These are phyloP conservation scores for Dioszegia crocea DNA, from an alignment of 768 basidiomycete species.

Conservation along the genomic window DNA sequence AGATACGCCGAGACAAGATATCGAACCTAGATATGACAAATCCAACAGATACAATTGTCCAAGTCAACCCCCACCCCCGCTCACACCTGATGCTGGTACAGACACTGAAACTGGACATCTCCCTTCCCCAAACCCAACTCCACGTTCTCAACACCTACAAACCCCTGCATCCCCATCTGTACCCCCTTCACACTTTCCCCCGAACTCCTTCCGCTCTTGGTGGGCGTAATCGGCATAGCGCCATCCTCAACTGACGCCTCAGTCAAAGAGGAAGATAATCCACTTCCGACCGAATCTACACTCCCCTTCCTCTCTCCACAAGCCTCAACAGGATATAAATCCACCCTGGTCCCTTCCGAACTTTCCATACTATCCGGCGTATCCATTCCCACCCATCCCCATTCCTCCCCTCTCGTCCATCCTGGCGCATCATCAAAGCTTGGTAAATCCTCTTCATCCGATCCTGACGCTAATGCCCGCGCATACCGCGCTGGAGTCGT, in stretches of 20 bases:
- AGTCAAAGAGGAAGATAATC: neutral
- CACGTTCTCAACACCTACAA: neutral
- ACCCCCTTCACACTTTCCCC: neutral
- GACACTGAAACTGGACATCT: slow-evolving; percentile 5
- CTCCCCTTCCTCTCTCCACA: neutral
- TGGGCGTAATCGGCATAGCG: neutral
- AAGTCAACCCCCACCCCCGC: too few species aligned
- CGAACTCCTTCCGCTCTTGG: neutral
- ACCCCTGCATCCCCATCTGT: slow-evolving; percentile 9
- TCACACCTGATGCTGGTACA: slow-evolving; percentile 2
- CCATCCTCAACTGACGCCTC: neutral
- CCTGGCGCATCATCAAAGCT: slow-evolving; percentile 20
- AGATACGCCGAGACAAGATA: neutral
- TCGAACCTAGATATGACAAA: too few species aligned
- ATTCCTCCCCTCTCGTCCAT: slow-evolving; percentile 28
- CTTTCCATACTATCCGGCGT: slow-evolving; percentile 20
- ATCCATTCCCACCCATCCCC: slow-evolving; percentile 24
- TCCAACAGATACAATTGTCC: neutral
- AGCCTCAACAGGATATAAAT: neutral
- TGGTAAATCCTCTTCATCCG: slow-evolving; percentile 14
- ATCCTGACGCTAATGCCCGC: neutral
- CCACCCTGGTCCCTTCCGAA: slow-evolving; percentile 13
- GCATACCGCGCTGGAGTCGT: slow-evolving; percentile 34
- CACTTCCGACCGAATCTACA: neutral
- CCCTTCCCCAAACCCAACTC: neutral